A percentile compares a stretch with the other conserved stretches of the same genome.
Conservation (phyloP, 148 eudicot genomes). For the Persicaria tinctoria region DNA sequence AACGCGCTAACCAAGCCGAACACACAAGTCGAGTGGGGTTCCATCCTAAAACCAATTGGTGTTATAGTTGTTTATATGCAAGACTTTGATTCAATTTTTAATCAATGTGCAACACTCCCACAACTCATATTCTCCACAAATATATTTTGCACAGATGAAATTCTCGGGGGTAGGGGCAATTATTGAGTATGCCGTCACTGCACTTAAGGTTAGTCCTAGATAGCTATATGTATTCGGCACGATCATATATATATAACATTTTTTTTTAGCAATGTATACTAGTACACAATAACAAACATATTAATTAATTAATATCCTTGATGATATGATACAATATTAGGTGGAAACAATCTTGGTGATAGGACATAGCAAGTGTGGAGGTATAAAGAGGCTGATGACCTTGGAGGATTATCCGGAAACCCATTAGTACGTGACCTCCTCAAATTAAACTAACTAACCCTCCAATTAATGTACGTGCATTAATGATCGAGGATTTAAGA, state of each 20-base stretch:
- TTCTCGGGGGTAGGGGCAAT: constrained; percentile 20
- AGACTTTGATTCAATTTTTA: no score
- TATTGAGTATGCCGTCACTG: constrained; percentile 24
- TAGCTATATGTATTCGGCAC: no score
- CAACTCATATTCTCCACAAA: no score
- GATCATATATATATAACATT: no score
- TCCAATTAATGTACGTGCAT: neutral
- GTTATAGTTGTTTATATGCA: no score
- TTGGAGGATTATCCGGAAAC: constrained; percentile 9
- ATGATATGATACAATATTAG: neutral
- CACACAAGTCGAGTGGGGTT: no score
- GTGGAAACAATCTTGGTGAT: constrained; percentile 29
- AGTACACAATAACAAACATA: neutral
- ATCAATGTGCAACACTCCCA: no score
- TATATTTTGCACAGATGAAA: neutral
- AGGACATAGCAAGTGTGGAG: constrained; percentile 33
- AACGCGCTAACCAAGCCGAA: no score
- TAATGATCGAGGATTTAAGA: no score
- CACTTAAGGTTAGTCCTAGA: constrained; percentile 5
- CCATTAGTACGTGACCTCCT: constrained; percentile 7
- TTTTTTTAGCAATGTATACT: neutral
- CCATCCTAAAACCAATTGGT: no score
- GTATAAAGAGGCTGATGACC: constrained; percentile 19
- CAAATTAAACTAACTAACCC: neutral
- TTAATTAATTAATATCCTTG: no score